Conservation (phyloP, 1,139 yeast genomes). For the Taphrina wiesneri region DNA sequence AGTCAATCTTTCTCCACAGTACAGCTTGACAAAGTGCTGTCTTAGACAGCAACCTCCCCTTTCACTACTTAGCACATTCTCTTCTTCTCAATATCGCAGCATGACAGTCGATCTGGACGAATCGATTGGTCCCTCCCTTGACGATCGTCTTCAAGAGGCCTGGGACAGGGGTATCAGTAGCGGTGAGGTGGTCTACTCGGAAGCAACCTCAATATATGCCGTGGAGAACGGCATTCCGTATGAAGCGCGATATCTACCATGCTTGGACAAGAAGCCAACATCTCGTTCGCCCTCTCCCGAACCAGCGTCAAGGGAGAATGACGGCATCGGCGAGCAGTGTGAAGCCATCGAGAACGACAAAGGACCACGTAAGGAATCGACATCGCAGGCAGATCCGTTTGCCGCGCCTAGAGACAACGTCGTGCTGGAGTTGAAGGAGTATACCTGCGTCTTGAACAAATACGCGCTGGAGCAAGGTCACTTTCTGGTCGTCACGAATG, state of each 20-base stretch:
- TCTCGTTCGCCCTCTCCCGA: constrained; percentile 22
- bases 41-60: neutral
- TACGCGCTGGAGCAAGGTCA: constrained; percentile 23
- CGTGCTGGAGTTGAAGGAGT: constrained; percentile 11
- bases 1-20: too few species aligned
- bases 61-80: neutral
- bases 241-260: constrained; percentile 25
- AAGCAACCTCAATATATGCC: neutral
- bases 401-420: constrained; percentile 31
- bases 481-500: constrained; percentile 29
- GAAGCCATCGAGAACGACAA: neutral
- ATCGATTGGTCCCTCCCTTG: neutral
- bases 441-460: constrained; percentile 26
- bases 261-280: constrained; percentile 21
- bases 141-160: constrained; percentile 13
- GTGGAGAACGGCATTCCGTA: neutral
- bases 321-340: neutral
- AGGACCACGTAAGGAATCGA: neutral
- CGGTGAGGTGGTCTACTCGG: constrained; percentile 16
- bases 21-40: neutral
- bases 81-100: neutral
- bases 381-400: constrained; percentile 4
- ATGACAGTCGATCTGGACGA: neutral
- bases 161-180: constrained; percentile 14
- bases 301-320: constrained; percentile 3